Conservation (phyloP, 441 rosid species). For the Pelargonium cotyledonis region DNA sequence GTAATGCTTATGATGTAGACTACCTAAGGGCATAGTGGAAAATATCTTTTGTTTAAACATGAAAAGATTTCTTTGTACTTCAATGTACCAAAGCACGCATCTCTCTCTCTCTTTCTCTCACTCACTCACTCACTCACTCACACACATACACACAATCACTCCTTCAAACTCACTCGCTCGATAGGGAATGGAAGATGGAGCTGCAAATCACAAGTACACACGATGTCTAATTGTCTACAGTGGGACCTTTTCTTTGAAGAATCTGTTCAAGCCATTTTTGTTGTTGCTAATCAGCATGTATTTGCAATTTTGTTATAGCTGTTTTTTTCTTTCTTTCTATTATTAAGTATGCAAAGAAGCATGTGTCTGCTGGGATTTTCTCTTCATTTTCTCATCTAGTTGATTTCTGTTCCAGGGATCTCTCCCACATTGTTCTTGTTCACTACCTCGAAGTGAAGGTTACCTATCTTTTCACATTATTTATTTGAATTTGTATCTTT, state of each 20-base stretch:
- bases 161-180: not conserved
- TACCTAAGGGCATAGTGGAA: not conserved
- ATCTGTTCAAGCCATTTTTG: not conserved
- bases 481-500: not conserved
- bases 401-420: conserved; percentile 53
- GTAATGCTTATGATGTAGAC: not conserved
- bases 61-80: not conserved
- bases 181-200: not conserved
- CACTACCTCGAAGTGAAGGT: conserved; percentile 94
- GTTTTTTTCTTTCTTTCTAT: not conserved
- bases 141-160: no score
- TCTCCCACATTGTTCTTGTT: conserved; percentile 73
- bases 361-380: not conserved
- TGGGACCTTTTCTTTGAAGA: not conserved
- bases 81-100: no score
- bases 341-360: not conserved
- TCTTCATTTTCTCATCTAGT: conserved; percentile 19
- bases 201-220: not conserved
- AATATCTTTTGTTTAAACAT: not conserved
- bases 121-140: not conserved
- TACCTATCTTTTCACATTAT: conserved; percentile 4
- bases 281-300: not conserved
- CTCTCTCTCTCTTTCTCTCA: not conserved
- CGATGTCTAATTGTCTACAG: not conserved
- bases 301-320: not conserved